Conservation (phyloP, 2,329 filamentous ascomycete species). For the Alternaria solani region DNA sequence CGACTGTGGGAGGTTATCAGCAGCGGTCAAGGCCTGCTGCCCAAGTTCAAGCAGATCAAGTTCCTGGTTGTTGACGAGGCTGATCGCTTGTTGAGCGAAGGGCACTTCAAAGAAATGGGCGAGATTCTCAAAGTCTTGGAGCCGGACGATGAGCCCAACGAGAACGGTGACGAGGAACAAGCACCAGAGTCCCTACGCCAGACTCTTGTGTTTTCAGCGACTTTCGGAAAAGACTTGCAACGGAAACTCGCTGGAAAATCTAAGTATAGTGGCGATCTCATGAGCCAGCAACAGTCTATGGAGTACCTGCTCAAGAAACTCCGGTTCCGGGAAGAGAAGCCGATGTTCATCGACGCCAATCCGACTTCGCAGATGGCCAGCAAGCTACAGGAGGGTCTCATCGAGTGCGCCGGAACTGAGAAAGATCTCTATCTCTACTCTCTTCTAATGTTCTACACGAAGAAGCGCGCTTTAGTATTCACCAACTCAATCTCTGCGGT, state of each 20-base stretch:
- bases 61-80: slow-evolving; percentile 95
- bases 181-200: slow-evolving; percentile 65
- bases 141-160: slow-evolving; percentile 62
- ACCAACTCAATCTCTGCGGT: slow-evolving; percentile 96
- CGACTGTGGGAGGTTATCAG: slow-evolving; percentile 94
- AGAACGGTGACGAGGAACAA: slow-evolving; percentile 40
- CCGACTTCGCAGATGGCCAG: slow-evolving; percentile 88
- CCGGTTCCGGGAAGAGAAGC: slow-evolving; percentile 82
- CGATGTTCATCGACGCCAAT: slow-evolving; percentile 92
- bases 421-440: slow-evolving; percentile 97
- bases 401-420: slow-evolving; percentile 92
- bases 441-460: slow-evolving; percentile 81
- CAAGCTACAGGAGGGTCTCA: slow-evolving; percentile 83
- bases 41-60: slow-evolving; percentile 73
- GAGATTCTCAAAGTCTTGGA: slow-evolving; percentile 86
- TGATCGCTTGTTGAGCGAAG: slow-evolving; percentile 87
- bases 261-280: slow-evolving; percentile 67
- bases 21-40: slow-evolving; percentile 72
- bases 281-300: slow-evolving; percentile 82
- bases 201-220: slow-evolving; percentile 95
- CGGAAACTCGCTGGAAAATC: slow-evolving; percentile 78
- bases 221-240: slow-evolving; percentile 89
- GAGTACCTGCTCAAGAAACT: slow-evolving; percentile 91
- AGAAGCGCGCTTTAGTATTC: slow-evolving; percentile 85
- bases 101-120: slow-evolving; percentile 93